A percentile compares a stretch with the other conserved stretches of the same genome.
Evolutionary conservation across 2,329 filamentous ascomycete genomes (phyloP).

Genomic region (Drechslerella dactyloides): DNA sequence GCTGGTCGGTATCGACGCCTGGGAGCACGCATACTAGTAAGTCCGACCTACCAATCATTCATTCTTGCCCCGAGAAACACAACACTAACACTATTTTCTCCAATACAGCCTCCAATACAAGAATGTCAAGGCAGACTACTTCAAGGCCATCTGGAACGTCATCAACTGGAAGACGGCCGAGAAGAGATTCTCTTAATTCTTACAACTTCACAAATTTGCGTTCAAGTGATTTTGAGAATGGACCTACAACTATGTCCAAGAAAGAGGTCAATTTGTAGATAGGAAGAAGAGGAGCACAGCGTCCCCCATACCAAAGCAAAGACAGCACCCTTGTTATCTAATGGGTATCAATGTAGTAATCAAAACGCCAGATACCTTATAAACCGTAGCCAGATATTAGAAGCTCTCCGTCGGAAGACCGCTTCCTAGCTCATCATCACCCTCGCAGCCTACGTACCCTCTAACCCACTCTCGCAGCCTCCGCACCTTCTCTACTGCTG

Average conservation of each 20-base stretch:
- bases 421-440: slow-evolving; percentile 9
- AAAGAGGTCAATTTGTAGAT: neutral
- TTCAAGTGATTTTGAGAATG: neutral
- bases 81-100: neutral
- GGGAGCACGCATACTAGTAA: slow-evolving; percentile 93
- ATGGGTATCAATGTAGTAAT: slow-evolving; percentile 1
- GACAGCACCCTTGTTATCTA: neutral
- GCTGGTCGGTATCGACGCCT: slow-evolving; percentile 87
- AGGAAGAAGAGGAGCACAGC: neutral
- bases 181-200: slow-evolving; percentile 43
- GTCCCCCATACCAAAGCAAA: neutral
- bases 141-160: slow-evolving; percentile 90
- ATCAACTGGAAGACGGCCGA: slow-evolving; percentile 91
- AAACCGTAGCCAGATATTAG: neutral
- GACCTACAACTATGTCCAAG: neutral
- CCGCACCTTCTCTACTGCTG: slow-evolving; percentile 34
- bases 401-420: slow-evolving; percentile 24
- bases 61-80: neutral
- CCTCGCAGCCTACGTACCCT: slow-evolving; percentile 25
- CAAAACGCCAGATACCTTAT: neutral
- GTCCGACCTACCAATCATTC: slow-evolving; percentile 54
- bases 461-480: slow-evolving; percentile 40
- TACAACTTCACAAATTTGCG: neutral
- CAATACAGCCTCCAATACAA: slow-evolving; percentile 77
- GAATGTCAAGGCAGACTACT: slow-evolving; percentile 97